A percentile compares a stretch with the other conserved stretches of the same genome.
Conservation (phyloP, 768 basidiomycete species). For the Ramaria rubella region DNA sequence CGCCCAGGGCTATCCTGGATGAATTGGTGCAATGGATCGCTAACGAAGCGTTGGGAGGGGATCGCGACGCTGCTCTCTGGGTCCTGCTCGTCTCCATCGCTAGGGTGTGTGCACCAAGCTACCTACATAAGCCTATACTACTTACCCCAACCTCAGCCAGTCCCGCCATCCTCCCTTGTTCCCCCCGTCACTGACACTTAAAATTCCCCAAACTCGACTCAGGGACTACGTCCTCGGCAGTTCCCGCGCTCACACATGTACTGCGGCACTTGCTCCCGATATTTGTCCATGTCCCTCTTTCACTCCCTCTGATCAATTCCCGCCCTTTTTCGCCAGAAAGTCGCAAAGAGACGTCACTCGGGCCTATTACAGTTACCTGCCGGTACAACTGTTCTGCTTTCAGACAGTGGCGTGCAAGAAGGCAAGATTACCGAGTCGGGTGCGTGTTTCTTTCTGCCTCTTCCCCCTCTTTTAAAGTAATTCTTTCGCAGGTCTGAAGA, state of each 20-base stretch:
- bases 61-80: constrained; percentile 68
- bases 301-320: constrained; percentile 55
- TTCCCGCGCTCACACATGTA: constrained; percentile 47
- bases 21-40: constrained; percentile 72
- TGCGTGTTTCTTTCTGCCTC: constrained; percentile 17
- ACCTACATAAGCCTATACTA: no score
- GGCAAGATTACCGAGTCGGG: constrained; percentile 54
- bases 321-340: constrained; percentile 53
- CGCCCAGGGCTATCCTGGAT: constrained; percentile 29
- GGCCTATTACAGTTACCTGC: constrained; percentile 68
- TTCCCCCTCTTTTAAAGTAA: neutral
- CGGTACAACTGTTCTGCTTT: constrained; percentile 53
- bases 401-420: constrained; percentile 62
- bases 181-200: constrained; percentile 58
- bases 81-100: constrained; percentile 54
- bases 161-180: constrained; percentile 60
- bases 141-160: no score
- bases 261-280: constrained; percentile 57
- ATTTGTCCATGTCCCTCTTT: constrained; percentile 49
- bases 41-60: constrained; percentile 59
- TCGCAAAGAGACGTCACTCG: constrained; percentile 63
- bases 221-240: constrained; percentile 12
- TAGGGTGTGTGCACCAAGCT: constrained; percentile 58
- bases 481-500: constrained; percentile 65
- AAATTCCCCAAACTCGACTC: constrained; percentile 46